Evolutionary conservation across 345 rosid species (phyloP).

Genomic region (Balakata baccata): DNA sequence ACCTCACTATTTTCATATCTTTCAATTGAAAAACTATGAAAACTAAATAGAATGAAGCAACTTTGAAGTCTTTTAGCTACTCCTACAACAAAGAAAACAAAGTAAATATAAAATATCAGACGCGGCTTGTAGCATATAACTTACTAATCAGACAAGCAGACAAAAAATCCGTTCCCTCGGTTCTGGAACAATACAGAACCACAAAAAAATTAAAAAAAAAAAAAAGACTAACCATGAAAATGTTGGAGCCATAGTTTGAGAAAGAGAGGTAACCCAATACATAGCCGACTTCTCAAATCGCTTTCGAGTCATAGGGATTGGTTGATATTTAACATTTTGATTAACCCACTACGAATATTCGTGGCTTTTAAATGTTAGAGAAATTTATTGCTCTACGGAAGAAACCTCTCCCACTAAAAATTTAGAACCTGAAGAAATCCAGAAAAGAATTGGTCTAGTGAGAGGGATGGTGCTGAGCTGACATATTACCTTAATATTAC

Average conservation of each 20-base stretch:
- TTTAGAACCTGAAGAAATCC: too few relatives aligned
- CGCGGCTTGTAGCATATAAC: slow-evolving; percentile 11
- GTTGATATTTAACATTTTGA: neutral
- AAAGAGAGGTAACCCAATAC: neutral
- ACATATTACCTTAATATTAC: too few relatives aligned
- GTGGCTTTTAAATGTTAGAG: neutral
- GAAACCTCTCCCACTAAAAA: too few relatives aligned
- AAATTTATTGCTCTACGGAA: too few relatives aligned
- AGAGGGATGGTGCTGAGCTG: too few relatives aligned
- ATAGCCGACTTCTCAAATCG: neutral
- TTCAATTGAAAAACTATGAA: neutral
- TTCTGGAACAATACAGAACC: slow-evolving; percentile 17
- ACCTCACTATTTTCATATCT: neutral
- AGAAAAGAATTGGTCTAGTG: too few relatives aligned
- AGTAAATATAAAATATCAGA: neutral
- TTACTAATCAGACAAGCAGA: slow-evolving; percentile 14
- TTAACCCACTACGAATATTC: neutral
- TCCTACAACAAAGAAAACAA: neutral
- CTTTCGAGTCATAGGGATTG: neutral
- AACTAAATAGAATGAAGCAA: too few relatives aligned
- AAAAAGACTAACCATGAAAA: slow-evolving; percentile 31
- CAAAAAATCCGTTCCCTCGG: neutral
- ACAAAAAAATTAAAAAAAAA: neutral
- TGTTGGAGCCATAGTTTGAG: slow-evolving; percentile 29
- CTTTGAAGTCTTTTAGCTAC: too few relatives aligned